Evolutionary conservation across 495 filamentous ascomycete genomes (phyloP).

Genomic region (Podospora tetraspora): DNA sequence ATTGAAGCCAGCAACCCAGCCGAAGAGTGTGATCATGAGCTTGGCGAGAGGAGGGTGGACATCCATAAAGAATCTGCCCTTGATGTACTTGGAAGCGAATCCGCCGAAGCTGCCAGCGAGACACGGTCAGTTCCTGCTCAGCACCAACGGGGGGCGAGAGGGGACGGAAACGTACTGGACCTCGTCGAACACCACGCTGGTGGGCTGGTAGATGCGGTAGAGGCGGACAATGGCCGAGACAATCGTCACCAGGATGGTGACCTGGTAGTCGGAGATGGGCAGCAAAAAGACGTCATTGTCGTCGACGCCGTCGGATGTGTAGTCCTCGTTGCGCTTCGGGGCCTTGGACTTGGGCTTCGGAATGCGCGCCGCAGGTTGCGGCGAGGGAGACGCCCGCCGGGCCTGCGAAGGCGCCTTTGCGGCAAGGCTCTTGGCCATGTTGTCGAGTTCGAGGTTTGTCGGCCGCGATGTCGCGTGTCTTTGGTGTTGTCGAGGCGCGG

Average conservation of each 20-base stretch:
- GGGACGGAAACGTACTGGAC: conserved; percentile 66
- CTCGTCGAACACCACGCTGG: conserved; percentile 97
- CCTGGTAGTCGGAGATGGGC: conserved; percentile 72
- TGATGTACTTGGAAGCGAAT: conserved; percentile 97
- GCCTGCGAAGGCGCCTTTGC: conserved; percentile 35
- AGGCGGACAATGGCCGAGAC: conserved; percentile 75
- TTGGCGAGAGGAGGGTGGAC: conserved; percentile 98
- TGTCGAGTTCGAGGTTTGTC: conserved; percentile 18
- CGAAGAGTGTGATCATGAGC: conserved; percentile 88
- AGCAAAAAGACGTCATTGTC: conserved; percentile 72
- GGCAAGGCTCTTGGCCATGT: conserved; percentile 38
- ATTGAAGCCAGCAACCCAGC: conserved; percentile 92
- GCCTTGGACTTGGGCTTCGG: conserved; percentile 30
- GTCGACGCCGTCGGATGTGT: conserved; percentile 59
- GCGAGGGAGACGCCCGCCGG: conserved; percentile 25
- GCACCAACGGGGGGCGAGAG: background rate
- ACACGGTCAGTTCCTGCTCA: conserved; percentile 20
- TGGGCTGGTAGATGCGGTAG: conserved; percentile 93
- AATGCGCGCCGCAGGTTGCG: conserved; percentile 7
- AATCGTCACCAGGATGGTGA: conserved; percentile 65
- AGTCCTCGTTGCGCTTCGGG: conserved; percentile 44
- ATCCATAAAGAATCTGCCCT: conserved; percentile 98
- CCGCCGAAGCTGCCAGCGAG: conserved; percentile 72
- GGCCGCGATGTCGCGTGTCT: conserved; percentile 6
- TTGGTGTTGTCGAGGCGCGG: conserved; percentile 5